Percentiles rank a stretch among this genome's conserved stretches.
phyloP scores from a whole-genome alignment of 371 early-diverging fungal genomes.

The Mortierella sp. region DNA sequence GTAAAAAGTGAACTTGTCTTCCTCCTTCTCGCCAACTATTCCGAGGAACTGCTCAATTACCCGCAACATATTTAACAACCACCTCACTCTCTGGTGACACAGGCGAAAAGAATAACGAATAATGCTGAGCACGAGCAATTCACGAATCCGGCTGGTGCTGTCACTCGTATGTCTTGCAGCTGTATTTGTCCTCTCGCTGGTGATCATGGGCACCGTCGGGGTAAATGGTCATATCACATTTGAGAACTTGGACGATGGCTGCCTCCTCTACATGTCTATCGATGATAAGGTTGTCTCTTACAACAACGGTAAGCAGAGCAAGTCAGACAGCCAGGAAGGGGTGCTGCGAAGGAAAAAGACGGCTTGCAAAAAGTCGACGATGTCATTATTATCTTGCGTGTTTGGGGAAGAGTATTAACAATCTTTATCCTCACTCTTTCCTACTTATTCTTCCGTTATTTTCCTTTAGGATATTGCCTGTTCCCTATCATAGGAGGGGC shows the following conservation, averaged over 20 bases:
- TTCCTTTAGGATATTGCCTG: conserved; percentile 28
- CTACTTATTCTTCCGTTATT: neutral
- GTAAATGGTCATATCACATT: conserved; percentile 26
- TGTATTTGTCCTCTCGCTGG: conserved; percentile 21
- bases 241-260: conserved; percentile 17
- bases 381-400: neutral
- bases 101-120: neutral
- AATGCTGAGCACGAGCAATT: conserved; percentile 28
- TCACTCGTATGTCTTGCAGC: conserved; percentile 5
- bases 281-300: conserved; percentile 14
- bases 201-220: conserved; percentile 45
- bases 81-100: neutral
- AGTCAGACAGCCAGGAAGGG: neutral
- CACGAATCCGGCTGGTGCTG: conserved; percentile 25
- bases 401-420: neutral
- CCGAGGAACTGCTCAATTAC: neutral
- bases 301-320: conserved; percentile 22
- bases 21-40: neutral
- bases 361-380: neutral
- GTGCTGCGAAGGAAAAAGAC: neutral
- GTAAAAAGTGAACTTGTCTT: neutral
- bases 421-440: neutral
- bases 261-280: conserved; percentile 32
- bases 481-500: conserved; percentile 39
- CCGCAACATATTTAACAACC: neutral